Base-by-base conservation (phyloP, 805 yeast genomes). In the Saccharomycodes ludwigii region DNA sequence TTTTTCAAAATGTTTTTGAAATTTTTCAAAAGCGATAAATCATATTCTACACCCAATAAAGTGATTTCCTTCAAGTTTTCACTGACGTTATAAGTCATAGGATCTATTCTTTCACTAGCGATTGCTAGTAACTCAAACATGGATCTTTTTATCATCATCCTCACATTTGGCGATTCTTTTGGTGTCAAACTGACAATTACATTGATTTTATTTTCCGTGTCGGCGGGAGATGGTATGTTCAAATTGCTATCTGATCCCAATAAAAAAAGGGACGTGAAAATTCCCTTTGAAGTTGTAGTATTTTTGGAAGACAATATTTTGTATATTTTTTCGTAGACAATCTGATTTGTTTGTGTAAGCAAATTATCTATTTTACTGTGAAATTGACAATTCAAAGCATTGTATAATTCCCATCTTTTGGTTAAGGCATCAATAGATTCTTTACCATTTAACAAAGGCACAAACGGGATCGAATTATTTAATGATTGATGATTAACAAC, bases 181-280 rank as follows among this genome's bases (percentile, higher is more conserved):
- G 66, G 54, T 12, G 54, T 52, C 8, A 63, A 39, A 27, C 59
- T 57, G 14, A 54, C 46, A 8, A 56, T 39, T 4, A 48, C 49
- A 34, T 46, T 52, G 27, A 40, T 39, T 9, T 20, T 32, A 3
- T 37, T 29, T 10, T 39, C 5, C 20, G 41, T 41, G n/a, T 31
- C 32, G 7, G 47, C 42, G 7, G 59, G 47, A 21, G 57, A 35
- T 19, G 61, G 54, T 16, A 61, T 48, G 32, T 57, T 62, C 18
- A 63, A 60, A 2, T 66, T 49, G 15, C 61, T 52, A 37, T 64
- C 65, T 3, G 68, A 54, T 3, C 69, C 71, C 25, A 66, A 43
- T 31, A 66, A 39, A 30, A 66, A 46, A 8, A 59, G 57, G 5
- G 65, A 52, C 17, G 49, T 56, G 27, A 65, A 47, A 24, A 41